Evolutionary conservation across 176 grass and related monocot genomes (phyloP).

Genomic region (Elaeis guineensis): DNA sequence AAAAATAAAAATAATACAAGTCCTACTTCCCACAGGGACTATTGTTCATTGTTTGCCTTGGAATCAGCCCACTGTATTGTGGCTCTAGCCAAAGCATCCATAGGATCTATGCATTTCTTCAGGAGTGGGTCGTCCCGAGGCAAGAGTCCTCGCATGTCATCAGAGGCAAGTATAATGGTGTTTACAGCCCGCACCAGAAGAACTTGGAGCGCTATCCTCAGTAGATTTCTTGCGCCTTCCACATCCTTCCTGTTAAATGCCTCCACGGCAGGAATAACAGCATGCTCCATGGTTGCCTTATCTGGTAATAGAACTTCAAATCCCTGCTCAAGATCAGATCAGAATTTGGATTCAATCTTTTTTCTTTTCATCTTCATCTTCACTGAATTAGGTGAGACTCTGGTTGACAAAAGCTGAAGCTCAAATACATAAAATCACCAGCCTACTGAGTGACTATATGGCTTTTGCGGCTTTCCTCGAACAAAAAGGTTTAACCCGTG

Average conservation of each 20-base stretch:
- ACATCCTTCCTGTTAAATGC: constrained; percentile 62
- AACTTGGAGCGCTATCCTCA: constrained; percentile 68
- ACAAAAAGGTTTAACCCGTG: no score
- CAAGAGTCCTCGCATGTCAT: constrained; percentile 49
- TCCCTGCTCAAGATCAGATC: constrained; percentile 24
- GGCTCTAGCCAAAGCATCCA: constrained; percentile 55
- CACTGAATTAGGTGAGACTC: no score
- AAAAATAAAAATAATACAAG: background rate
- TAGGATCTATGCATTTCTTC: constrained; percentile 55
- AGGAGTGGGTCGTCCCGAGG: constrained; percentile 59
- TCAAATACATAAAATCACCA: no score
- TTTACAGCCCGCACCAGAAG: constrained; percentile 67
- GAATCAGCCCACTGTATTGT: constrained; percentile 29
- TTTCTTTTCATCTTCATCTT: no score
- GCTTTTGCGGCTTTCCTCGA: no score
- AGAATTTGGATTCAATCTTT: no score
- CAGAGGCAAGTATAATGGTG: constrained; percentile 58
- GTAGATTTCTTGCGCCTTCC: constrained; percentile 56
- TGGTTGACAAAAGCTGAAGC: no score
- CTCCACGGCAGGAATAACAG: constrained; percentile 35
- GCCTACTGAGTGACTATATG: no score
- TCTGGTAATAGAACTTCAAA: constrained; percentile 65
- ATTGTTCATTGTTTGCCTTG: background rate
- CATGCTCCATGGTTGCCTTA: constrained; percentile 63
- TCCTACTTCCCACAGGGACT: background rate